Conservation (phyloP, 495 filamentous ascomycete species). For the Xylaria intraflava region DNA sequence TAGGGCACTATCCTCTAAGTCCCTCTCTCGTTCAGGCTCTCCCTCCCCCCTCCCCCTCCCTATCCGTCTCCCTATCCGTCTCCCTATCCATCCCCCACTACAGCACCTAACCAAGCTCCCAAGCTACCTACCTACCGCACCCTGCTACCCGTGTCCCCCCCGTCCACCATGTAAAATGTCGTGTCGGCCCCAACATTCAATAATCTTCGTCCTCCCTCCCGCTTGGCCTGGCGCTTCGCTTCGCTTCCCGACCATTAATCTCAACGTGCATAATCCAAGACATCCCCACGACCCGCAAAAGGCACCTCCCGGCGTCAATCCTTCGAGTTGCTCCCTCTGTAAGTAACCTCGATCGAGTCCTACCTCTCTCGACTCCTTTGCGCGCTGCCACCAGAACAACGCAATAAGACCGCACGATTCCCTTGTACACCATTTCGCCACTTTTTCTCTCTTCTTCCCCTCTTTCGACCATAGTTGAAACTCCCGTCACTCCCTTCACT, state of each 20-base stretch:
- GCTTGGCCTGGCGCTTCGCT: constrained; percentile 16
- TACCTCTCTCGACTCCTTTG: constrained; percentile 12
- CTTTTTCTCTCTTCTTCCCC: constrained; percentile 22
- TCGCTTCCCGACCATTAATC: constrained; percentile 26
- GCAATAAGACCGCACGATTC: constrained; percentile 30
- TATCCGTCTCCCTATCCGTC: too few relatives aligned
- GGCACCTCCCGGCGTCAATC: background rate
- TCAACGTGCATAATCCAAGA: constrained; percentile 23
- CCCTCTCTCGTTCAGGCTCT: too few relatives aligned
- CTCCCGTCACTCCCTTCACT: constrained; percentile 15
- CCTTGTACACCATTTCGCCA: constrained; percentile 21
- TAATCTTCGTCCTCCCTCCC: too few relatives aligned
- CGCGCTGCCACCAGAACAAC: constrained; percentile 12
- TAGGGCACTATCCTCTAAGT: too few relatives aligned
- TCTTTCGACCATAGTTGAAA: constrained; percentile 11
- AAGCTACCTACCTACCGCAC: too few relatives aligned
- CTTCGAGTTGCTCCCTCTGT: background rate
- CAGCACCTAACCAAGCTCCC: too few relatives aligned
- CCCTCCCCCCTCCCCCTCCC: too few relatives aligned
- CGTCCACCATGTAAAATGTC: too few relatives aligned
- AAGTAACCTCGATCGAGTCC: background rate
- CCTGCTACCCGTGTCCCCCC: too few relatives aligned
- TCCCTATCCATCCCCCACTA: too few relatives aligned
- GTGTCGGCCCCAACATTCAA: too few relatives aligned
- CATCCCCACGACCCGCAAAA: constrained; percentile 12